Evolutionary conservation across 2,329 filamentous ascomycete species (phyloP), one percentile per base, ranked within the genome.

Genomic region (Diaporthe citriasiana): DNA sequence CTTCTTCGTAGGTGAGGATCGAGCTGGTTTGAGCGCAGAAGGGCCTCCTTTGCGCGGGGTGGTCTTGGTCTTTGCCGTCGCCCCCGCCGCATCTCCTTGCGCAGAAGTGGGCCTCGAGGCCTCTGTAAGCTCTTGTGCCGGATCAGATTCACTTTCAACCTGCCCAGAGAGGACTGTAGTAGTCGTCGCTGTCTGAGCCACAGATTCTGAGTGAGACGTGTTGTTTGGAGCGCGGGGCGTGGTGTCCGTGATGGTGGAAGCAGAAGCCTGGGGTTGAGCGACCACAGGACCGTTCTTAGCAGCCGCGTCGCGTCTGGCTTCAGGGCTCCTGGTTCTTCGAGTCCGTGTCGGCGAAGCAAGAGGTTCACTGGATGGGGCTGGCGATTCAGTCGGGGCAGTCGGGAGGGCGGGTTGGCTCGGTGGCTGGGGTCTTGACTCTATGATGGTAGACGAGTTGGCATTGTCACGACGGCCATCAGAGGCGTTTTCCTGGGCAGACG

Each of bases 381-480:
- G 22, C n/a, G 33, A 40, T 47, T 15, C 66, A 40, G 47, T 17
- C 47, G 50, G 35, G 22, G 47, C 38, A n/a, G 40, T 38, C n/a
- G 57, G n/a, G 25, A 27, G 7, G 40, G 60, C 35, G 25, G 47
- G 10, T 35, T 42, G 50, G 30, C 53, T 47, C 17, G 70, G 47
- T 40, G 42, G 19, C 25, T 55, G 70, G 35, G 33, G 35, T 51
- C 42, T 55, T 19, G 70, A 47, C 51, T 73, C 71, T 25, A 59
- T 53, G 9, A 57, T 33, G 9, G 74, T 68, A 22, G 73, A 55
- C 9, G 75, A 63, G 33, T 71, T 63, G 35, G 72, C 60, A 30
- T 70, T 47, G 17, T 71, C 42, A 19, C 59, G 57, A 25, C n/a
- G 77, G 76, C 2, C 73, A 74, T 45, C 69, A 25, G 59, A 30